phyloP scores from a whole-genome alignment of 805 yeast genomes.

The Millerago galiae region DNA sequence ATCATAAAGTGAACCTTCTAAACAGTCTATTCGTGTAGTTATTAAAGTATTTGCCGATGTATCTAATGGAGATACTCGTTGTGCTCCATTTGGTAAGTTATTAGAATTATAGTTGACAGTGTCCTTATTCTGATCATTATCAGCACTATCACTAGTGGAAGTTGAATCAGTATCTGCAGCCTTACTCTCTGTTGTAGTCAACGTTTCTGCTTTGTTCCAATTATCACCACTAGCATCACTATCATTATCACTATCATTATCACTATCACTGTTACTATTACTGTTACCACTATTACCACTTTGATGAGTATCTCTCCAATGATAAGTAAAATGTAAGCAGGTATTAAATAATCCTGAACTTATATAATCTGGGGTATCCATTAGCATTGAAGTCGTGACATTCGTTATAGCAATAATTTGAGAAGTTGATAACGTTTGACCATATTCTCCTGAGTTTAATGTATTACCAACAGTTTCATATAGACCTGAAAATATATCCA shows the following conservation, averaged over 20 bases:
- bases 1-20: slow-evolving; percentile 1
- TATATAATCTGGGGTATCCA: slow-evolving; percentile 11
- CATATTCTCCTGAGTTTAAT: slow-evolving; percentile 21
- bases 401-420: slow-evolving; percentile 12
- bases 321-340: slow-evolving; percentile 9
- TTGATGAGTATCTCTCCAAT: slow-evolving; percentile 1
- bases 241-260: too few species aligned
- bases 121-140: too few species aligned
- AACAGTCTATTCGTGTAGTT: slow-evolving; percentile 1
- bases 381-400: slow-evolving; percentile 23
- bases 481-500: slow-evolving; percentile 48
- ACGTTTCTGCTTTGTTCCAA: too few species aligned
- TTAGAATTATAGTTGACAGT: too few species aligned
- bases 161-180: too few species aligned
- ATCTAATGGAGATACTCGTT: slow-evolving; percentile 4
- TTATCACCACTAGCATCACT: too few species aligned
- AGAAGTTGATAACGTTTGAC: slow-evolving; percentile 18
- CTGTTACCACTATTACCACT: not conserved
- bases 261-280: not conserved
- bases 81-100: not conserved
- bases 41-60: not conserved
- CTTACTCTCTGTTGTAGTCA: too few species aligned
- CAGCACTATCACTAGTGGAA: too few species aligned
- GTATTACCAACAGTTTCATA: slow-evolving; percentile 36
- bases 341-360: slow-evolving; percentile 5